Conservation (phyloP, 345 rosid genomes). For the Sapria himalayana region DNA sequence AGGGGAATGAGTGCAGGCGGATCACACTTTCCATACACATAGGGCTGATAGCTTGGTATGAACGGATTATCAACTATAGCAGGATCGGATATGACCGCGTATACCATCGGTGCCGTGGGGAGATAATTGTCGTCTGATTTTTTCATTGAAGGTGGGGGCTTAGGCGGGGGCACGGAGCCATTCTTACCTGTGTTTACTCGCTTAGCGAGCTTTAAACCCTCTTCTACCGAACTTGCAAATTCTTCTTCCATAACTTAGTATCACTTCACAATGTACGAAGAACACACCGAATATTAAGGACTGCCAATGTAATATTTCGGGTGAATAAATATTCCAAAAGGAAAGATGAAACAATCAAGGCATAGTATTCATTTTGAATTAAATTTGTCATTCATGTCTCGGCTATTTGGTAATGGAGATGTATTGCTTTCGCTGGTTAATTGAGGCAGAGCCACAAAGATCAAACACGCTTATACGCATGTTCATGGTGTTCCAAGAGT, state of each 20-base stretch:
- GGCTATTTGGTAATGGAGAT: too few species aligned
- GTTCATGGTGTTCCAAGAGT: too few species aligned
- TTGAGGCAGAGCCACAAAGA: too few species aligned
- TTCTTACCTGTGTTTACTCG: slow-evolving; percentile 71
- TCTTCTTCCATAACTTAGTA: slow-evolving; percentile 87
- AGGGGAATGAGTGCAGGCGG: slow-evolving; percentile 85
- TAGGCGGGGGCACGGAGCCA: slow-evolving; percentile 47
- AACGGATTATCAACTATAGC: slow-evolving; percentile 80
- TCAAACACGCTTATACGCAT: too few species aligned
- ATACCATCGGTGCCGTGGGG: slow-evolving; percentile 67
- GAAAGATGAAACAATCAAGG: too few species aligned
- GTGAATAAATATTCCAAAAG: too few species aligned
- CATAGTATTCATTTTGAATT: too few species aligned
- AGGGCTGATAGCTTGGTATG: slow-evolving; percentile 88
- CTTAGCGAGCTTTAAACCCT: slow-evolving; percentile 57
- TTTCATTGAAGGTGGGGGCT: slow-evolving; percentile 38
- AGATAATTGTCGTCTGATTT: slow-evolving; percentile 22
- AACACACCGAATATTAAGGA: too few species aligned
- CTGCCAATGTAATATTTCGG: too few species aligned
- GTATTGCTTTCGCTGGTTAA: too few species aligned
- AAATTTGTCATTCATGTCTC: too few species aligned
- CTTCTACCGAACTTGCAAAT: slow-evolving; percentile 56
- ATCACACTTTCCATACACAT: slow-evolving; percentile 79
- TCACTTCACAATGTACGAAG: too few species aligned
- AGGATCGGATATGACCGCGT: slow-evolving; percentile 68